Base-by-base conservation (phyloP, 2,329 filamentous ascomycete genomes). In the Lachnellula cervina region DNA sequence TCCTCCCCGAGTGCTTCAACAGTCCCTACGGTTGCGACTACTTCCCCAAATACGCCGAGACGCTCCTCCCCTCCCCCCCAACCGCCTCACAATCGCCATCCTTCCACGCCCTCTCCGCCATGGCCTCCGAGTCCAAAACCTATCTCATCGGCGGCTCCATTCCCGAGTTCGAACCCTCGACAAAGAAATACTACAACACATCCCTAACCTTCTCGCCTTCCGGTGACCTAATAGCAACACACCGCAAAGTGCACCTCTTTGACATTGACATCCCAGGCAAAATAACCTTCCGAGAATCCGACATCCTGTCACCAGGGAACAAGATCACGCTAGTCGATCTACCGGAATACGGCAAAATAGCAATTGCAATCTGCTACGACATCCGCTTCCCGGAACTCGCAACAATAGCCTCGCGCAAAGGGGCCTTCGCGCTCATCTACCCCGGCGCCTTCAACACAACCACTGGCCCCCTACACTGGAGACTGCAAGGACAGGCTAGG, bases 1-100 rank as follows among this genome's bases (percentile, higher is more conserved):
- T 97, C 35, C 82, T 99, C 17, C 94, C 94, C 37, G 94, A 99
- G 77, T 99, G 94, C 80, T 99, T 99, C 84, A 99, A 99, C 78
- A 95, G 89, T 43, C 94, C 94, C 8, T 99, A 99, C 74, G 94
- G 94, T 63, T 91, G 86, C 63, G 80, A 90, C 68, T 92, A 87
- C 78, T 99, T 99, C 75, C 87, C 92, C 52, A 82, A 86, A 59
- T 97, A 97, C 72, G 92, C 94, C 63, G 94, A 99, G 74, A 87
- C 84, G 1, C 84, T 97, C n/a, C 77, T 82, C 1, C 90, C 90
- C 0, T 87, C 84, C 3, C 89, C 90, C 28, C 90, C 91, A 0
- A 76, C 84, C 3, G 70, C 76, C 58, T 80, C 83, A 46, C 82
- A 88, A 66, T 87, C 89, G 4, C 92, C 92, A 0, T 91, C 89